Conservation (phyloP, 345 rosid species). For the Murraya paniculata region DNA sequence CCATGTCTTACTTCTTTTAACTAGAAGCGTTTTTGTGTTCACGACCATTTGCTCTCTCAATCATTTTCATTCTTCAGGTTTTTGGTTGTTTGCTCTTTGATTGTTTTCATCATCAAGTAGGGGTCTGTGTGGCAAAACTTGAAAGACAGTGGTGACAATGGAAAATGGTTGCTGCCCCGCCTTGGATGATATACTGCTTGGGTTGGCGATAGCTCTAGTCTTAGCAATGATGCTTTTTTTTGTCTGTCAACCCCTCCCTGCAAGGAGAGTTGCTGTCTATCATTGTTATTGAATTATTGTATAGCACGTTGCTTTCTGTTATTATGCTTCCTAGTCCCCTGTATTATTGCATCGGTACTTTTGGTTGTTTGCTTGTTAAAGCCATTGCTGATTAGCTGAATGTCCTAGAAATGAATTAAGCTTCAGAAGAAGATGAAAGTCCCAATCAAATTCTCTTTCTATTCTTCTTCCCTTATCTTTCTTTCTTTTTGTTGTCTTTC, state of each 20-base stretch:
- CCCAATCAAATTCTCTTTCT: neutral
- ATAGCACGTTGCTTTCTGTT: neutral
- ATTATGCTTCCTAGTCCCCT: neutral
- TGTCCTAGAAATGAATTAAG: neutral
- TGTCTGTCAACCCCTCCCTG: conserved; percentile 22
- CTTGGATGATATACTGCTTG: conserved; percentile 18
- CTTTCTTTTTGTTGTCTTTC: no score
- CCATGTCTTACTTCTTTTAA: neutral
- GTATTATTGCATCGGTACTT: neutral
- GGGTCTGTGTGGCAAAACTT: neutral
- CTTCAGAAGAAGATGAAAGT: neutral
- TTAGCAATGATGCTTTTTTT: conserved; percentile 29
- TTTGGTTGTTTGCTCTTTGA: neutral
- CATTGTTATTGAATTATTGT: conserved; percentile 18
- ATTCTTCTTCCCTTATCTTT: neutral
- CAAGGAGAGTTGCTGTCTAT: conserved; percentile 28
- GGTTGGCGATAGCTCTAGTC: conserved; percentile 25
- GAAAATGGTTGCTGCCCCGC: conserved; percentile 30
- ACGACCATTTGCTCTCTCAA: neutral
- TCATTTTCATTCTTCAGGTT: neutral
- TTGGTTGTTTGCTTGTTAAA: neutral
- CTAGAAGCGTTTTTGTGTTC: neutral
- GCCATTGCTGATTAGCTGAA: neutral
- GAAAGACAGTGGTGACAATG: conserved; percentile 19
- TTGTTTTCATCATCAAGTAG: neutral